Base-by-base conservation (phyloP, 208 protist genomes). In the Herpetomonas tarakana region DNA sequence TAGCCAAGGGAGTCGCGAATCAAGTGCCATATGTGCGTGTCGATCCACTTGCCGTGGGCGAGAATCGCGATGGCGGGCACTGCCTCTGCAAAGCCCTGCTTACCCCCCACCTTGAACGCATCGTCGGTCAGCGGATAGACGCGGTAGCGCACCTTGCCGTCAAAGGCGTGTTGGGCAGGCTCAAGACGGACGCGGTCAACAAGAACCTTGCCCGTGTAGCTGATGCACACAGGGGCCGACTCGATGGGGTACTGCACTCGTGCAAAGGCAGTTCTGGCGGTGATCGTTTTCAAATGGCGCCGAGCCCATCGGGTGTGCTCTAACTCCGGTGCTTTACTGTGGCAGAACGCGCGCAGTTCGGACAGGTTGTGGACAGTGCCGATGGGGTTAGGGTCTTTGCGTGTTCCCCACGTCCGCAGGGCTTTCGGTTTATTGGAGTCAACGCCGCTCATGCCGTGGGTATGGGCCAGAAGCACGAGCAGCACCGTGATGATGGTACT, bases 11-110 rank as follows among this genome's bases (percentile, higher is more conserved):
- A 41, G 46, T 71, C 65, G 44, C 62, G 55, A 22, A 71, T 52
- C n/a, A 41, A 39, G 26, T 65, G 58, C 44, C 63, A 64, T 25
- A 71, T 46, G 21, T 71, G 65, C n/a, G 58, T 57, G 12, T 46
- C 2, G 38, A 64, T 54, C 31, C 39, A 65, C 1, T 31, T 19
- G 6, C 58, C 58, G 3, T 60, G 27, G 0, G 53, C 31, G 54
- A 73, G 12, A 28, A 73, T 22, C 22, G 52, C 55, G 18, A 73
- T 56, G 31, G 65, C 65, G 22, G 65, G 65, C 27, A 71, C 57
- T 12, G 62, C 46, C 52, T 31, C 18, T 2, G 51, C 47, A 2
- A 57, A 1, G 11, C 25, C 45, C 2, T 55, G 0, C 19, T 65
- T 28, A n/a, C 47, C 26, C 22, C 59, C 39, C 21, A 52, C 16